A percentile compares a stretch with the other conserved stretches of the same genome.
These are phyloP conservation scores for Geosmithia flava DNA, from an alignment of 2,329 filamentous ascomycete species.

Conservation along the genomic window DNA sequence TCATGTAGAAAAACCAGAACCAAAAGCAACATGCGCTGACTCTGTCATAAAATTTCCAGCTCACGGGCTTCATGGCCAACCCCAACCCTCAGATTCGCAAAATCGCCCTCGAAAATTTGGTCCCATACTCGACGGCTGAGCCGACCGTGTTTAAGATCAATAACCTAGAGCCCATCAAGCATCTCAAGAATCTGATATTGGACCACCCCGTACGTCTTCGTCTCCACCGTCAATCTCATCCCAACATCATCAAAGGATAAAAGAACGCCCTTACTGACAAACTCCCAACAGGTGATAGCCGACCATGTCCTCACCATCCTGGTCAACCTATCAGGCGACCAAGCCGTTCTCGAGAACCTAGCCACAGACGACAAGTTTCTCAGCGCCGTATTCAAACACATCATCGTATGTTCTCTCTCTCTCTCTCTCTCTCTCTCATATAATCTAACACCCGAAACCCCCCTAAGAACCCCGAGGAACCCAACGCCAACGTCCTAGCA, in stretches of 20 bases:
- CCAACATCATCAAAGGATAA: no score
- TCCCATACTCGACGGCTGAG: constrained; percentile 66
- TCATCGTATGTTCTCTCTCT: constrained; percentile 48
- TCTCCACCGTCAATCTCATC: no score
- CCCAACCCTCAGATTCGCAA: constrained; percentile 84
- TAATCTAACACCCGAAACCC: neutral
- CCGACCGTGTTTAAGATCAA: constrained; percentile 75
- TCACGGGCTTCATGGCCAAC: constrained; percentile 87
- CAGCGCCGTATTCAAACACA: constrained; percentile 55
- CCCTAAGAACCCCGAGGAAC: constrained; percentile 54
- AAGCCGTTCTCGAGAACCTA: constrained; percentile 59
- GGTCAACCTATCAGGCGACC: constrained; percentile 71
- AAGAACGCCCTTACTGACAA: neutral
- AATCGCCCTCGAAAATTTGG: constrained; percentile 73
- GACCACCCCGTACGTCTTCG: constrained; percentile 59
- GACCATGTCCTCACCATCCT: constrained; percentile 86
- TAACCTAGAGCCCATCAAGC: constrained; percentile 65
- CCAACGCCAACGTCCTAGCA: constrained; percentile 70
- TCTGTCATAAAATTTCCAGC: constrained; percentile 41
- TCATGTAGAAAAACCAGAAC: no score
- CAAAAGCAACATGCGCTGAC: neutral
- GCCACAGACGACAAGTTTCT: constrained; percentile 73
- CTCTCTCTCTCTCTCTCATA: neutral
- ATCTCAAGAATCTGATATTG: constrained; percentile 75
- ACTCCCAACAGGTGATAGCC: constrained; percentile 57